Evolutionary conservation across 257 asterid genomes (phyloP).

Genomic region (Eucommia ulmoides): DNA sequence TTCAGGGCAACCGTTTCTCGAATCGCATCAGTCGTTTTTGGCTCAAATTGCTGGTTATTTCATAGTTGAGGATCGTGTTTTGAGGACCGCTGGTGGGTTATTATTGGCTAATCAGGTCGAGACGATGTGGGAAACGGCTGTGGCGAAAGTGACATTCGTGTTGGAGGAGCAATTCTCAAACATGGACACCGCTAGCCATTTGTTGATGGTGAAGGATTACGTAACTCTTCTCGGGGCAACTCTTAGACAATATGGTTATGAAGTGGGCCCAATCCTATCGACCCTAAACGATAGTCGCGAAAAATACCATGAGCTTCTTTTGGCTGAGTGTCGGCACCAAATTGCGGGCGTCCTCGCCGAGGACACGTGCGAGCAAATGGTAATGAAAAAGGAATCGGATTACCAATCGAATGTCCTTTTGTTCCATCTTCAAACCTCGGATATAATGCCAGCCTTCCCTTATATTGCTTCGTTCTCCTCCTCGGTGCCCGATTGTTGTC

Average conservation of each 20-base stretch:
- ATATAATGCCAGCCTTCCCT: constrained; percentile 93
- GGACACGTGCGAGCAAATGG: constrained; percentile 73
- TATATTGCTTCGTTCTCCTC: constrained; percentile 86
- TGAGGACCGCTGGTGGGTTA: constrained; percentile 79
- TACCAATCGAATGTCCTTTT: constrained; percentile 77
- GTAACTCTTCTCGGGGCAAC: constrained; percentile 94
- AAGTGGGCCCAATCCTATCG: constrained; percentile 55
- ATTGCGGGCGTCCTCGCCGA: constrained; percentile 38
- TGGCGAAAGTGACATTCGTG: constrained; percentile 47
- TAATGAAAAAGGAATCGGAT: constrained; percentile 84
- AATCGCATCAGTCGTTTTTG: constrained; percentile 63
- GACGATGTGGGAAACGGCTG: constrained; percentile 91
- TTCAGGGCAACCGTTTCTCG: constrained; percentile 56
- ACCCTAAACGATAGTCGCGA: constrained; percentile 68
- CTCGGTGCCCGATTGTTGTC: constrained; percentile 85
- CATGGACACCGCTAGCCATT: constrained; percentile 75
- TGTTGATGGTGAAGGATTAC: constrained; percentile 77
- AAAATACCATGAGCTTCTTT: constrained; percentile 76
- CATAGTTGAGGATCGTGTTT: constrained; percentile 79
- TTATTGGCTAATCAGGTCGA: constrained; percentile 65
- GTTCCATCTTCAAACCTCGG: constrained; percentile 81
- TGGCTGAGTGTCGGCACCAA: constrained; percentile 60
- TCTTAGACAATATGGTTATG: constrained; percentile 74
- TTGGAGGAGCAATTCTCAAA: constrained; percentile 63
- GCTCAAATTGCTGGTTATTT: constrained; percentile 80